phyloP scores from a whole-genome alignment of 345 rosid genomes.

The Linum usitatissimum region DNA sequence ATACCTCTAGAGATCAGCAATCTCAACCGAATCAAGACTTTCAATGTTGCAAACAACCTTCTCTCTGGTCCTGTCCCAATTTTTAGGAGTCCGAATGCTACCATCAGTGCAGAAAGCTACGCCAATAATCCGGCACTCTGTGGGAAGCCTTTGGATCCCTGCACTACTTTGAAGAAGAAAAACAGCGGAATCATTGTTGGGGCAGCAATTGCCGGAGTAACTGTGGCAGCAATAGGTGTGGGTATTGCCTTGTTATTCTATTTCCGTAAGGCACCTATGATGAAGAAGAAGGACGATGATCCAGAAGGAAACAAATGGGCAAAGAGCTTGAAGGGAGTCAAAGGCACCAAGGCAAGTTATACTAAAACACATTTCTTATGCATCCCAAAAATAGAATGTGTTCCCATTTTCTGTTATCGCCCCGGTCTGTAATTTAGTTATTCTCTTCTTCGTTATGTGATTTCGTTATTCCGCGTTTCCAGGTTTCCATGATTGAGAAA shows the following conservation, averaged over 20 bases:
- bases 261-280: slow-evolving; percentile 35
- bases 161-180: slow-evolving; percentile 17
- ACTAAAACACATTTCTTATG: slow-evolving; percentile 6
- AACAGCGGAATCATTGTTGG: slow-evolving; percentile 36
- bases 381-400: too few relatives aligned
- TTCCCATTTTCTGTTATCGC: too few relatives aligned
- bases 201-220: slow-evolving; percentile 64
- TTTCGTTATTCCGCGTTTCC: slow-evolving; percentile 16
- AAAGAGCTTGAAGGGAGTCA: slow-evolving; percentile 50
- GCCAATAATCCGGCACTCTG: slow-evolving; percentile 56
- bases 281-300: slow-evolving; percentile 66
- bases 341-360: slow-evolving; percentile 57
- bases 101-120: slow-evolving; percentile 8
- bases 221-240: slow-evolving; percentile 48
- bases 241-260: slow-evolving; percentile 40
- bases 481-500: slow-evolving; percentile 90
- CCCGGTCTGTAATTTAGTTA: neutral
- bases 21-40: slow-evolving; percentile 40
- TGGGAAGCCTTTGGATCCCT: slow-evolving; percentile 39
- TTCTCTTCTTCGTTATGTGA: neutral
- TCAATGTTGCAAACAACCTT: slow-evolving; percentile 51
- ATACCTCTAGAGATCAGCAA: slow-evolving; percentile 41
- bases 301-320: slow-evolving; percentile 95
- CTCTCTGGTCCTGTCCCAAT: slow-evolving; percentile 49
- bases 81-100: neutral